These are phyloP conservation scores for Microdochium trichocladiopsis DNA, from an alignment of 2,329 filamentous ascomycete genomes.

Conservation along the genomic window DNA sequence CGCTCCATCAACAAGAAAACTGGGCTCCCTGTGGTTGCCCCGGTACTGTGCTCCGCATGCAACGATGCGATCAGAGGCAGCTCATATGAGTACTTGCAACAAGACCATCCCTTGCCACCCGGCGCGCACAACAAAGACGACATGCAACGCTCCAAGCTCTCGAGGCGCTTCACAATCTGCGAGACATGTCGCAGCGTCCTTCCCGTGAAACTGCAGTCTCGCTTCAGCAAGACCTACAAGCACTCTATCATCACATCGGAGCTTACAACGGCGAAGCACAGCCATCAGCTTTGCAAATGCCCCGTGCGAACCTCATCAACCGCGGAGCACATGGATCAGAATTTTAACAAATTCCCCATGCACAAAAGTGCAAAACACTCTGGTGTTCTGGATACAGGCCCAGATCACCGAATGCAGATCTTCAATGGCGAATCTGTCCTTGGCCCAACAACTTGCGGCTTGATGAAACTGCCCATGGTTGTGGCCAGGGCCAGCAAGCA, in stretches of 20 bases:
- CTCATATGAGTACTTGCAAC: neutral
- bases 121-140: neutral
- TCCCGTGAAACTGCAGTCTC: neutral
- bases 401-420: neutral
- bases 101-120: neutral
- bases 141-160: neutral
- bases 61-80: neutral
- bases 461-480: neutral
- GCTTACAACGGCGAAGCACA: neutral
- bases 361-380: neutral
- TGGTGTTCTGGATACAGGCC: neutral
- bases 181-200: neutral
- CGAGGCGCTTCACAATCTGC: neutral
- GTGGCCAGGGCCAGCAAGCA: neutral
- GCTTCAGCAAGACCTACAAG: neutral
- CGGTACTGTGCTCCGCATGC: neutral
- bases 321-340: neutral
- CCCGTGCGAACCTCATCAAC: neutral
- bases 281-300: neutral
- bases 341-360: neutral
- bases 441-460: neutral
- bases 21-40: neutral
- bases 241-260: neutral
- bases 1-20: neutral
- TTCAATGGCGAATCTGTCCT: neutral